A percentile compares a stretch with the other conserved stretches of the same genome.
phyloP scores from a whole-genome alignment of 2,329 filamentous ascomycete species.

The Diaporthe longicolla region DNA sequence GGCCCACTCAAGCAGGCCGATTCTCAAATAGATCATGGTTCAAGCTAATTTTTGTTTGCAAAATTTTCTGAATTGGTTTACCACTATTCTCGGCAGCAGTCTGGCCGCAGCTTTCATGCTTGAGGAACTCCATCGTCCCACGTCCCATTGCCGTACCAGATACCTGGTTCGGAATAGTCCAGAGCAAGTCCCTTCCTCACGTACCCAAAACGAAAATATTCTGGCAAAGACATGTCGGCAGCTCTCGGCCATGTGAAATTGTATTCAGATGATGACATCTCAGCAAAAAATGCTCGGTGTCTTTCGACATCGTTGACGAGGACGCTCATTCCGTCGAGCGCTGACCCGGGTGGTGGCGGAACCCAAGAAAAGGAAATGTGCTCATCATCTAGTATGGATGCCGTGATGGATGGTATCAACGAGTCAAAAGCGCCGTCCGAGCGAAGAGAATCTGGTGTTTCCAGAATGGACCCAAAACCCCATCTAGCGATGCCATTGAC shows the following conservation, averaged over 20 bases:
- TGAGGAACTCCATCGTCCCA: conserved; percentile 32
- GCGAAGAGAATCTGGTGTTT: conserved; percentile 81
- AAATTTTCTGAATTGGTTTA: too few relatives aligned
- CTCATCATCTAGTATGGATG: background rate
- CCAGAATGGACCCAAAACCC: conserved; percentile 90
- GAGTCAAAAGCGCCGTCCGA: conserved; percentile 27
- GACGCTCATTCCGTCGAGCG: conserved; percentile 82
- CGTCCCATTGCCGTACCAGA: conserved; percentile 42
- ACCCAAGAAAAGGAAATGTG: conserved; percentile 21
- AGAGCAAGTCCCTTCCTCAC: conserved; percentile 39
- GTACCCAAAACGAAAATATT: conserved; percentile 44
- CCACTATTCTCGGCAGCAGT: background rate
- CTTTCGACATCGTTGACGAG: conserved; percentile 90
- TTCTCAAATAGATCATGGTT: too few relatives aligned
- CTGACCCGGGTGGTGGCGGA: conserved; percentile 37
- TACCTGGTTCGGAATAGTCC: conserved; percentile 37
- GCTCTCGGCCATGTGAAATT: conserved; percentile 22
- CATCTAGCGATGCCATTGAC: conserved; percentile 94
- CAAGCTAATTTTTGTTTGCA: too few relatives aligned
- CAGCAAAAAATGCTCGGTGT: conserved; percentile 74
- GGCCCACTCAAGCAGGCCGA: too few relatives aligned
- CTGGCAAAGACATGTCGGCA: conserved; percentile 20
- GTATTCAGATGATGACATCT: background rate
- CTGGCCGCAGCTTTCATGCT: background rate
- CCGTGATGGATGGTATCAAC: conserved; percentile 11